A percentile compares a stretch with the other conserved stretches of the same genome.
Conservation (phyloP, 306 rosid genomes). For the Vigna radiata region DNA sequence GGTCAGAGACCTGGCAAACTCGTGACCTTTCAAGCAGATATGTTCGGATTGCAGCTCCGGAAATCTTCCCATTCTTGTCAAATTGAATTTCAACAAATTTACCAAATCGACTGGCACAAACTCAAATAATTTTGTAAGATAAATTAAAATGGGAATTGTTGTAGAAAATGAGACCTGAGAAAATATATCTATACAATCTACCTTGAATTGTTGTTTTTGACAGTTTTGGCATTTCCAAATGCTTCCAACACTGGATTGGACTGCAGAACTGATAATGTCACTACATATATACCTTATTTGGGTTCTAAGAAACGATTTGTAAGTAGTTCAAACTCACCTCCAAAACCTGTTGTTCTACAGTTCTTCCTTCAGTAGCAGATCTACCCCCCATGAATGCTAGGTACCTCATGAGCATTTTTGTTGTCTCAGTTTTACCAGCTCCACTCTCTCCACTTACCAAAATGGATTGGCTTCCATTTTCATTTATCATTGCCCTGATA, state of each 20-base stretch:
- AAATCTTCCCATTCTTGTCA: slow-evolving; percentile 82
- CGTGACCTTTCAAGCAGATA: slow-evolving; percentile 91
- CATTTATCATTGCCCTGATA: slow-evolving; percentile 85
- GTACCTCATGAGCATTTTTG: slow-evolving; percentile 91
- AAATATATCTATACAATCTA: slow-evolving; percentile 38
- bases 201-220: slow-evolving; percentile 91
- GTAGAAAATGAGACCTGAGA: slow-evolving; percentile 7
- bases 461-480: slow-evolving; percentile 81
- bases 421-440: slow-evolving; percentile 92
- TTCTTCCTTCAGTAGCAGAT: slow-evolving; percentile 81
- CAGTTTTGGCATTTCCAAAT: slow-evolving; percentile 91
- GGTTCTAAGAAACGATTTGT: not conserved
- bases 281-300: slow-evolving; percentile 17
- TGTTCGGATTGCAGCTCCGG: slow-evolving; percentile 93
- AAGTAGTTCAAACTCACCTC: slow-evolving; percentile 66
- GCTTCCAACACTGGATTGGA: slow-evolving; percentile 95
- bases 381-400: slow-evolving; percentile 93
- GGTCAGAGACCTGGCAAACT: slow-evolving; percentile 87
- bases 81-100: slow-evolving; percentile 92
- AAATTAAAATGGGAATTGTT: slow-evolving; percentile 32
- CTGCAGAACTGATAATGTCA: slow-evolving; percentile 59
- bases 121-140: slow-evolving; percentile 38
- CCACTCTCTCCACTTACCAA: slow-evolving; percentile 96
- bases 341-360: slow-evolving; percentile 88
- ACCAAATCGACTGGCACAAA: slow-evolving; percentile 81